Evolutionary conservation across 192 early-diverging fungal species (phyloP).

Genomic region (Anaeromyces robustus): DNA sequence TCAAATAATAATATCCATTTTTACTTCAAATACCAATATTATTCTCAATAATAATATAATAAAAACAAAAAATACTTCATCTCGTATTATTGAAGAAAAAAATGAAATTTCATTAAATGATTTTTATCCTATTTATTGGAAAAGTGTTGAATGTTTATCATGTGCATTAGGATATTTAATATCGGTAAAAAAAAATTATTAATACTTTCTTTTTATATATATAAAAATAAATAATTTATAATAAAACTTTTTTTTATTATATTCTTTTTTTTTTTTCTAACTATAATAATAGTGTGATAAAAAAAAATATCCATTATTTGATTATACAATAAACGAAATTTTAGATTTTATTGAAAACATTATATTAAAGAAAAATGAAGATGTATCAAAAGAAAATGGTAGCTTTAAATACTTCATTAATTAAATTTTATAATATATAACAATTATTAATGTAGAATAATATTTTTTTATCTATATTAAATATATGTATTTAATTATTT

Average conservation of each 20-base stretch:
- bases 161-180: background rate
- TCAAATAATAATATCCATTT: background rate
- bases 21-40: background rate
- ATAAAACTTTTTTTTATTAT: background rate
- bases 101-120: background rate
- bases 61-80: background rate
- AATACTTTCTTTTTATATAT: too few species aligned
- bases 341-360: background rate
- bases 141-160: background rate
- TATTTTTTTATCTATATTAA: too few species aligned
- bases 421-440: too few species aligned
- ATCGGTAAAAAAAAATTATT: background rate
- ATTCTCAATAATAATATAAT: background rate
- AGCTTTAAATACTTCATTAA: background rate
- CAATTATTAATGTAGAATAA: too few species aligned
- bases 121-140: background rate
- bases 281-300: background rate
- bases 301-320: background rate
- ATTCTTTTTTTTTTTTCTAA: background rate
- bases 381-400: background rate
- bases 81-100: background rate
- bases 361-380: background rate
- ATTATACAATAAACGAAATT: background rate
- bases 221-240: background rate
- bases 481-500: too few species aligned